Evolutionary conservation across 306 rosid genomes (phyloP).

Genomic region (Bauhinia variegata): DNA sequence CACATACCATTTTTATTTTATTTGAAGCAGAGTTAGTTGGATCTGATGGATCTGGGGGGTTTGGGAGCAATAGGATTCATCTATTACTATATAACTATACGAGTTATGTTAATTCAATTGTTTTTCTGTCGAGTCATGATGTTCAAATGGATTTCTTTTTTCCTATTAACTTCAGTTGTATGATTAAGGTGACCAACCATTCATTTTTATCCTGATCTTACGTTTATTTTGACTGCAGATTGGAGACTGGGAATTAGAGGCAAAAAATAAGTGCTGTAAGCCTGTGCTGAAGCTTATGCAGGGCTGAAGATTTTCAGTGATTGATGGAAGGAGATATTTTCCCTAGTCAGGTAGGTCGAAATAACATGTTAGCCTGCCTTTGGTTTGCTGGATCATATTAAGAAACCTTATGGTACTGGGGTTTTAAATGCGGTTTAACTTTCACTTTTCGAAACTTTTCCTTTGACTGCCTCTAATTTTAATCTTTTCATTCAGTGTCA

Average conservation of each 20-base stretch:
- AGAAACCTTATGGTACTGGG: no score
- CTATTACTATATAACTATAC: slow-evolving; percentile 2
- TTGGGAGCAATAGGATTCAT: slow-evolving; percentile 14
- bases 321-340: slow-evolving; percentile 12
- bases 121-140: background rate
- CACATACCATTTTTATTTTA: no score
- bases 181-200: slow-evolving; percentile 17
- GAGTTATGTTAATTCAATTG: slow-evolving; percentile 25
- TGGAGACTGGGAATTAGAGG: slow-evolving; percentile 34
- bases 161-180: background rate
- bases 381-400: background rate
- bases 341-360: background rate
- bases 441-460: no score
- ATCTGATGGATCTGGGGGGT: slow-evolving; percentile 2
- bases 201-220: slow-evolving; percentile 36
- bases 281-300: background rate
- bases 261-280: background rate
- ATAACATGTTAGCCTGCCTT: background rate
- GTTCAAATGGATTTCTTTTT: background rate
- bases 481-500: no score
- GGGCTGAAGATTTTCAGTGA: background rate
- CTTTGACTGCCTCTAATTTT: no score
- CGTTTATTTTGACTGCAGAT: slow-evolving; percentile 52
- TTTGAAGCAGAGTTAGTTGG: background rate
- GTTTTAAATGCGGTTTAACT: no score